Conservation (phyloP, 1,139 yeast genomes). For the Taphrina deformans region DNA sequence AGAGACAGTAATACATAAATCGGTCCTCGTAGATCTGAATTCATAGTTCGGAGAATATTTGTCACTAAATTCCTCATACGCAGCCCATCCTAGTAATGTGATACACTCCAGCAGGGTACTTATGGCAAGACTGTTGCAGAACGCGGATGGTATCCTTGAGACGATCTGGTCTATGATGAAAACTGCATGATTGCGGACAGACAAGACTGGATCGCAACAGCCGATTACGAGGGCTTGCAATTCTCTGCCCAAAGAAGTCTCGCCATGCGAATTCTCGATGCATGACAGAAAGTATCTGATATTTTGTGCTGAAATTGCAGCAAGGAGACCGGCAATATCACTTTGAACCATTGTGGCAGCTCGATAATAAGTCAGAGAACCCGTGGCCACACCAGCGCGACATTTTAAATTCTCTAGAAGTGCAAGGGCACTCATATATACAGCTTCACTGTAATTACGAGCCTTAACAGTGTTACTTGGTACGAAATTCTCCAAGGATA, state of each 20-base stretch:
- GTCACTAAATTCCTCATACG: conserved; percentile 81
- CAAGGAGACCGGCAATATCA: conserved; percentile 70
- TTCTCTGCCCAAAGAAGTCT: conserved; percentile 57
- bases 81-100: conserved; percentile 72
- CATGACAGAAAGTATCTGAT: conserved; percentile 56
- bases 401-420: conserved; percentile 78
- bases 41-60: conserved; percentile 79
- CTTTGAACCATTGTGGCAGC: conserved; percentile 78
- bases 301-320: conserved; percentile 62
- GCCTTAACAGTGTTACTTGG: conserved; percentile 48
- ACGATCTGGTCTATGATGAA: conserved; percentile 74
- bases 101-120: conserved; percentile 79
- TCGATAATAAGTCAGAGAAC: conserved; percentile 70
- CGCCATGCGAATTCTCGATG: neutral
- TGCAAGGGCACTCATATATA: conserved; percentile 83
- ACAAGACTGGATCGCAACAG: conserved; percentile 75
- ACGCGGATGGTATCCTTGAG: conserved; percentile 69
- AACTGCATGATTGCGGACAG: conserved; percentile 77
- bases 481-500: conserved; percentile 18
- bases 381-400: conserved; percentile 76
- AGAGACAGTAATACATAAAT: conserved; percentile 15
- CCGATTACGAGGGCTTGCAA: conserved; percentile 65
- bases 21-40: conserved; percentile 55
- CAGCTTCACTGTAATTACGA: conserved; percentile 73
- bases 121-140: conserved; percentile 72